phyloP scores from a whole-genome alignment of 1,284 basidiomycete genomes.

The Ustilago shanxiensis region DNA sequence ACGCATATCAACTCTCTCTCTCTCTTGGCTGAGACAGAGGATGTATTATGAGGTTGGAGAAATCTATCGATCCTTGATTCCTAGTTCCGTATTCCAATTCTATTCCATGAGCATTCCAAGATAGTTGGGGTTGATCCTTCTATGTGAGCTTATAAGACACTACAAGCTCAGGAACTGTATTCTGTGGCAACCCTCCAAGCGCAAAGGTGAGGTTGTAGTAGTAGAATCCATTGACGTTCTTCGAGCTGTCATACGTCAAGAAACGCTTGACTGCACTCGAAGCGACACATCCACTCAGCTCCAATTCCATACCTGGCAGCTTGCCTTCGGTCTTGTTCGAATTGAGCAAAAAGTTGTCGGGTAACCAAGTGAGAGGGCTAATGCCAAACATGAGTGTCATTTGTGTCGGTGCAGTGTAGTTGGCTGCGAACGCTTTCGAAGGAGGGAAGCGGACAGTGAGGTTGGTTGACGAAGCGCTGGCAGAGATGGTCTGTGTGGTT shows the following conservation, averaged over 20 bases:
- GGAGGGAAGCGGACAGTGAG: conserved; percentile 35
- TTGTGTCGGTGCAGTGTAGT: conserved; percentile 33
- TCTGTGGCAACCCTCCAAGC: conserved; percentile 28
- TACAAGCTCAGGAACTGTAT: conserved; percentile 36
- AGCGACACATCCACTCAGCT: conserved; percentile 30
- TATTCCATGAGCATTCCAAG: background rate
- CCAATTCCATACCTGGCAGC: conserved; percentile 26
- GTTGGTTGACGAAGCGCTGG: conserved; percentile 28
- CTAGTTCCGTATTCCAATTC: background rate
- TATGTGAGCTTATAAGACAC: conserved; percentile 29
- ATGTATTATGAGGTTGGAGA: background rate
- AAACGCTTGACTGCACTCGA: conserved; percentile 18
- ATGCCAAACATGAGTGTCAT: conserved; percentile 39
- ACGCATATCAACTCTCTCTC: too few relatives aligned
- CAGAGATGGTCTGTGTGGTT: conserved; percentile 31
- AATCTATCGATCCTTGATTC: background rate
- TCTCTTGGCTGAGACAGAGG: too few relatives aligned
- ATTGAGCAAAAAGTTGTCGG: conserved; percentile 29
- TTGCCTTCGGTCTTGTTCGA: conserved; percentile 29
- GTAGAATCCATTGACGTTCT: conserved; percentile 37
- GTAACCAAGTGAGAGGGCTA: conserved; percentile 17
- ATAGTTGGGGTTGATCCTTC: background rate
- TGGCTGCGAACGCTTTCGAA: conserved; percentile 34
- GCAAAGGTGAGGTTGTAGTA: conserved; percentile 44
- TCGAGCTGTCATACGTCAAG: conserved; percentile 36